phyloP scores from a whole-genome alignment of 1,284 basidiomycete genomes.

The Paramarasmius palmivorus region DNA sequence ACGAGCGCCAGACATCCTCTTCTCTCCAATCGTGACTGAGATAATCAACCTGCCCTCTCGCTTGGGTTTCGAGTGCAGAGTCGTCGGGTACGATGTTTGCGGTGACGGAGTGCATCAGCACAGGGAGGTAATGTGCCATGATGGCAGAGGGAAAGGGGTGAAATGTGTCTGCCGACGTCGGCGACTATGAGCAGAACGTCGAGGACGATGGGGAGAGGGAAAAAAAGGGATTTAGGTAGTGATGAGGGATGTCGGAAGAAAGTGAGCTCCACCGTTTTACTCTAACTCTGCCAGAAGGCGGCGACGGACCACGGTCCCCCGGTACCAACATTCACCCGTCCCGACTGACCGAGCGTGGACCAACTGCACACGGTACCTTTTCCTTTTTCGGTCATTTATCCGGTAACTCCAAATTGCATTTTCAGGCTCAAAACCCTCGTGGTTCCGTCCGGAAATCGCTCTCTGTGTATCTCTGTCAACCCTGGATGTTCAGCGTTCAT shows the following conservation, averaged over 20 bases:
- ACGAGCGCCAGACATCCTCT: slow-evolving; percentile 97
- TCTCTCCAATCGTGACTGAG: slow-evolving; percentile 96
- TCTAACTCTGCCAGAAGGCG: no score
- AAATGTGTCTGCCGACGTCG: not conserved
- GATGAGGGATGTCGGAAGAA: not conserved
- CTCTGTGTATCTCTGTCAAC: no score
- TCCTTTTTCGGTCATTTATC: no score
- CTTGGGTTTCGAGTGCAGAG: slow-evolving; percentile 61
- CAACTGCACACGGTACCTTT: no score
- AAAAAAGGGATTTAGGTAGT: not conserved
- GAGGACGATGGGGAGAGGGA: not conserved
- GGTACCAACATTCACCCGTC: no score
- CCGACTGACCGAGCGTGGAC: no score
- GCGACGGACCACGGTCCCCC: no score
- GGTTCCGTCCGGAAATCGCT: no score
- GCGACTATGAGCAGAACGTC: not conserved
- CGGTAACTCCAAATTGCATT: no score
- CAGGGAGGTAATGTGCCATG: slow-evolving; percentile 71
- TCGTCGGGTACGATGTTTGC: slow-evolving; percentile 65
- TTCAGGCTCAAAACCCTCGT: no score
- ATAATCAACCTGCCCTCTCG: slow-evolving; percentile 79
- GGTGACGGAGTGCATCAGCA: slow-evolving; percentile 64
- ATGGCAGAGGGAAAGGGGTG: slow-evolving; percentile 7
- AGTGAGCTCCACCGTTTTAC: not conserved
- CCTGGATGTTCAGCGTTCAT: no score